Base-by-base conservation (phyloP, 305 asterid genomes). In the Fraxinus angustifolia region DNA sequence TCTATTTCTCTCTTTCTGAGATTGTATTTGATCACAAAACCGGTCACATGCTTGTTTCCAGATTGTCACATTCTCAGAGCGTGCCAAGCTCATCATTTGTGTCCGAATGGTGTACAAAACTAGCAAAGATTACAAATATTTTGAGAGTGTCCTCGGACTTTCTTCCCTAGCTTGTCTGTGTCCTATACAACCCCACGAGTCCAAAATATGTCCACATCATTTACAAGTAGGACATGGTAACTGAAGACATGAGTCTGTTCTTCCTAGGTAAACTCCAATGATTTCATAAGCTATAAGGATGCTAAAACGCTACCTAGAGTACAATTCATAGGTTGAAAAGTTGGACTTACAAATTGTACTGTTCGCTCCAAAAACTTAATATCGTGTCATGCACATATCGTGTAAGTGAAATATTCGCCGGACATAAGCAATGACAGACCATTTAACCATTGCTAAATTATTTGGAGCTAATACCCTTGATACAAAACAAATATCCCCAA, bases 401-500 rank as follows among this genome's bases (percentile, higher is more conserved):
- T 31, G 11, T 53, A n/a, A 53, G 65, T 48, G 73, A 75, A 4
- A 79, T 30, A 73, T n/a, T 68, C 65, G 42, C 21, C 28, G 77
- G 53, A 58, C 42, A 33, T 38, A 79, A 75, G 56, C 38, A 53
- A 80, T 36, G 53, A 45, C 53, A 45, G n/a, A 45, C n/a, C n/a
- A 3, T 36, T 33, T 12, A 14, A 78, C 38, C 82, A 68, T 4
- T n/a, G 35, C 67, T 40, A 73, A 74, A 21, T 42, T 10, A 58
- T 76, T 17, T 30, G 42, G 16, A 70, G 33, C 76, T 35, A 30
- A 75, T 21, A 56, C 8, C 38, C 40, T 34, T 70, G 26, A 80
- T 50, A 70, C 10, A 60, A 67, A 82, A 60, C 74, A 76, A 62
- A 70, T 34, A 58, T 36, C 42, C 53, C 58, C 56, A 78, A 8